These are phyloP conservation scores for Paxillus rubicundulus DNA, from an alignment of 768 basidiomycete species.

Conservation along the genomic window DNA sequence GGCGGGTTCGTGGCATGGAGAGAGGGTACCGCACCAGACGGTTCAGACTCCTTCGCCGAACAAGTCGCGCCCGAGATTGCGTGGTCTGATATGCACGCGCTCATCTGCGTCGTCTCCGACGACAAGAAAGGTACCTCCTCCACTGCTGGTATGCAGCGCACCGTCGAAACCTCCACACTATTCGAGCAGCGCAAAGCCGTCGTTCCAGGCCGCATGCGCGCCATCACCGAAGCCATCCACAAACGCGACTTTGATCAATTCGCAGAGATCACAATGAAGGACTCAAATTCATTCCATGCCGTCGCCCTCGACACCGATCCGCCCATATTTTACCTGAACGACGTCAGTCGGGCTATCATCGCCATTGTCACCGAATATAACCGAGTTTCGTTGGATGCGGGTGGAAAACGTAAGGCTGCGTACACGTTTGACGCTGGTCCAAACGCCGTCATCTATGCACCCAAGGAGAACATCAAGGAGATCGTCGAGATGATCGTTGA, in stretches of 20 bases:
- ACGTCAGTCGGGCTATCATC: constrained; percentile 93
- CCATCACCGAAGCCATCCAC: constrained; percentile 77
- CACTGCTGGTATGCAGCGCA: constrained; percentile 96
- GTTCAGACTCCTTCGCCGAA: constrained; percentile 84
- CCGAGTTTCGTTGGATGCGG: constrained; percentile 61
- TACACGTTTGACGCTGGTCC: constrained; percentile 99
- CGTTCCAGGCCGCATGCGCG: constrained; percentile 85
- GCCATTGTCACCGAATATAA: constrained; percentile 90
- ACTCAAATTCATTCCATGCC: constrained; percentile 99
- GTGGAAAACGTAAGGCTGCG: constrained; percentile 72
- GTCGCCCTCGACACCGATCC: constrained; percentile 95
- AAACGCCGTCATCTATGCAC: constrained; percentile 95
- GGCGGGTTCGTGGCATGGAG: constrained; percentile 98
- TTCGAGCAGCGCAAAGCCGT: constrained; percentile 89
- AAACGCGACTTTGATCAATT: constrained; percentile 83
- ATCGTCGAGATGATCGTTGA: constrained; percentile 72
- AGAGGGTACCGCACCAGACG: constrained; percentile 49
- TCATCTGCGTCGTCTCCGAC: constrained; percentile 95
- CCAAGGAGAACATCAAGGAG: constrained; percentile 70
- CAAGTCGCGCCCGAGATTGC: constrained; percentile 81
- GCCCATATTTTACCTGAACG: constrained; percentile 99
- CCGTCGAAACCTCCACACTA: constrained; percentile 86
- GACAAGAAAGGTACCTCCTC: constrained; percentile 95
- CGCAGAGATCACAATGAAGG: constrained; percentile 90
- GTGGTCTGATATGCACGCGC: constrained; percentile 95